Conservation (phyloP, 345 rosid genomes). For the Corchorus olitorius region DNA sequence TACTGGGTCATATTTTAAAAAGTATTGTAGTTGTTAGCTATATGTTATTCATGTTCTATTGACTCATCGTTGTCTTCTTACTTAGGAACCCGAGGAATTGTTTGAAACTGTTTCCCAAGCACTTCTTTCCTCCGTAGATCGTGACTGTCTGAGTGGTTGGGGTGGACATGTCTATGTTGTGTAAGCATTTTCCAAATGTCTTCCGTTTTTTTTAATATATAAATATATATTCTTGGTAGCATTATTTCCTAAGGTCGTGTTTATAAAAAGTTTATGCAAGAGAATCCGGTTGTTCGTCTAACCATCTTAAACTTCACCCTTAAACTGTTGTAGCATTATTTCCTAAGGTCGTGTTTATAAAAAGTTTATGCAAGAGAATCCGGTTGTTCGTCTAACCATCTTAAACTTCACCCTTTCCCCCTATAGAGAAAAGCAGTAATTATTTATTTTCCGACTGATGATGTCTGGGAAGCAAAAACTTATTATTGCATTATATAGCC, state of each 20-base stretch:
- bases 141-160: conserved; percentile 99
- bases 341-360: neutral
- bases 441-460: neutral
- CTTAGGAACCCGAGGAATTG: conserved; percentile 88
- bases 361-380: neutral
- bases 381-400: neutral
- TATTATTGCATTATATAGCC: neutral
- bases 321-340: neutral
- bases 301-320: neutral
- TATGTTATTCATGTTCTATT: neutral
- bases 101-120: conserved; percentile 93
- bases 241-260: neutral
- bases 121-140: conserved; percentile 81
- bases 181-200: conserved; percentile 51
- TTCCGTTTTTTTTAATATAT: neutral
- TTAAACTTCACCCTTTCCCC: neutral
- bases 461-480: neutral
- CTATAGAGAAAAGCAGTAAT: neutral
- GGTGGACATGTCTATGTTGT: conserved; percentile 96
- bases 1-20: neutral
- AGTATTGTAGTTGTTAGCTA: neutral
- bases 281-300: neutral
- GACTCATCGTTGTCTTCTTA: conserved; percentile 13
- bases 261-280: neutral
- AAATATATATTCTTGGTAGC: neutral